These are phyloP conservation scores for Pythium myriotylum DNA, from an alignment of 352 stramenopile species.

Conservation along the genomic window DNA sequence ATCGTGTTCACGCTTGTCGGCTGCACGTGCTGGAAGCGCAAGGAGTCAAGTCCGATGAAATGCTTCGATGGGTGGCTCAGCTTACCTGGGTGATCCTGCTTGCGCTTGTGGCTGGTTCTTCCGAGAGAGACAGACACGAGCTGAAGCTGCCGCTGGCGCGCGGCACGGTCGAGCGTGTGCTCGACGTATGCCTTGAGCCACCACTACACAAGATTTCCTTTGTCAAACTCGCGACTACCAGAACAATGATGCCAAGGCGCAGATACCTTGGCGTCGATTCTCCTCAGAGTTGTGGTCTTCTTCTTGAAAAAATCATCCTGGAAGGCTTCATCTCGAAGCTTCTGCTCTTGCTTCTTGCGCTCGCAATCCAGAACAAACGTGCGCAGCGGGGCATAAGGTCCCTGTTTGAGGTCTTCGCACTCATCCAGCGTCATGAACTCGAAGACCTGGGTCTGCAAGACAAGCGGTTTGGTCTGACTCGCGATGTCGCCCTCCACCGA, in stretches of 20 bases:
- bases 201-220: conserved; percentile 43
- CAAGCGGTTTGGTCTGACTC: conserved; percentile 49
- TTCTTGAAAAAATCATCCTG: conserved; percentile 51
- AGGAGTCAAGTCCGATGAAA: background rate
- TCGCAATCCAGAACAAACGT: conserved; percentile 55
- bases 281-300: conserved; percentile 65
- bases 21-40: conserved; percentile 45
- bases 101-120: conserved; percentile 58
- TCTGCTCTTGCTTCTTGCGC: conserved; percentile 41
- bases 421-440: conserved; percentile 85
- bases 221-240: background rate
- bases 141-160: conserved; percentile 54
- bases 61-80: background rate
- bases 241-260: background rate
- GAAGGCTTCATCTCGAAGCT: conserved; percentile 64
- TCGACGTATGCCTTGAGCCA: conserved; percentile 75
- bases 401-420: conserved; percentile 46
- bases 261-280: conserved; percentile 66
- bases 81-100: conserved; percentile 68
- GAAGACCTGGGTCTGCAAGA: conserved; percentile 68
- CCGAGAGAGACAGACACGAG: conserved; percentile 18
- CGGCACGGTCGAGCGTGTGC: conserved; percentile 68
- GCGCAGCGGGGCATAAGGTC: conserved; percentile 63
- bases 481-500: conserved; percentile 57
- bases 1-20: conserved; percentile 76